Base-by-base conservation (phyloP, 2,329 filamentous ascomycete species). In the Colletotrichum scovillei region DNA sequence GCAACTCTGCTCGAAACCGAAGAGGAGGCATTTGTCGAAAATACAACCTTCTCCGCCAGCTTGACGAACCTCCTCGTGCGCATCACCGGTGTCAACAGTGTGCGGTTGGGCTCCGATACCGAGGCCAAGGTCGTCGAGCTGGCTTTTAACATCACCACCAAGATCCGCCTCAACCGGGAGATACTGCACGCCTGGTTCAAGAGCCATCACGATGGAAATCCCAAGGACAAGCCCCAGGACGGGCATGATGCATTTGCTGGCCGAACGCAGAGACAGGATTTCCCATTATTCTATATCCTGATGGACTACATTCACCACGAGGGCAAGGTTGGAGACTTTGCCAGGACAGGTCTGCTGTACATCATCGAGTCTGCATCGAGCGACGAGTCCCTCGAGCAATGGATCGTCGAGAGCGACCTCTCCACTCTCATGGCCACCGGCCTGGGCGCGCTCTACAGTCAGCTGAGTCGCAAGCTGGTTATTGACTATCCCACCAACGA, bases 281-380 rank as follows among this genome's bases (percentile, higher is more conserved):
- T 99, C 76, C 97, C 97, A 0, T 85, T 99, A 1, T 98, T 98
- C 84, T 98, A 98, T 81, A 90, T 98, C 53, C 87, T 99, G 76
- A 94, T 99, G 80, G 95, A 99, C 81, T 97, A 98, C 80, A 97
- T 99, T 66, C 96, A 99, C 79, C 93, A 97, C 76, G 96, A 98
- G 80, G 97, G 97, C 55, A 92, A 96, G 69, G 93, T 97, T 22
- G 97, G 97, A 14, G 97, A 99, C 82, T 99, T 99, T 86, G 96
- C 97, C 2, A 89, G 97, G 70, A 99, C 97, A 0, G 97, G 97
- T 0, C 82, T 99, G 74, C 88, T 99, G 8, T 99, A 99, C 83
- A 94, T 99, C 73, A 98, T 98, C 77, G 96, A 98, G 83, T 94
- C 95, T 0, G 95, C 96, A 0, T 96, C 95, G 0, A 93, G 91